Evolutionary conservation across 2,329 filamentous ascomycete genomes (phyloP).

Genomic region (Fusarium pseudograminearum): DNA sequence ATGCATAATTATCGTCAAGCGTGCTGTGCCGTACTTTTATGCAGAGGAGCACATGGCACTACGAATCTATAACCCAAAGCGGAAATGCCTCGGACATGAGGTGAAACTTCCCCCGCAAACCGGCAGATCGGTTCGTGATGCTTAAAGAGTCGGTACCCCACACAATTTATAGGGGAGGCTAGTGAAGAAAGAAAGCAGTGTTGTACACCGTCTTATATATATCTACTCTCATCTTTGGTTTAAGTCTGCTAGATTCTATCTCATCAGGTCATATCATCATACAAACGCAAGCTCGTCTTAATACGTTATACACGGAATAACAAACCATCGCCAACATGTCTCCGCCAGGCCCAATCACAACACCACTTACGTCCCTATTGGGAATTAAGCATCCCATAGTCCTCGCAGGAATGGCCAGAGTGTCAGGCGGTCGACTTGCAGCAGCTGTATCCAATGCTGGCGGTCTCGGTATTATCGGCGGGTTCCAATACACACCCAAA

Average conservation of each 20-base stretch:
- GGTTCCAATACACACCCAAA: slow-evolving; percentile 76
- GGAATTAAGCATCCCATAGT: slow-evolving; percentile 89
- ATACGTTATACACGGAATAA: background rate
- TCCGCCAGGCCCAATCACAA: slow-evolving; percentile 70
- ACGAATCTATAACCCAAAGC: slow-evolving; percentile 49
- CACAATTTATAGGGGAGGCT: slow-evolving; percentile 8
- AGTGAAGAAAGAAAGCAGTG: background rate
- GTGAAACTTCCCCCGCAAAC: slow-evolving; percentile 48
- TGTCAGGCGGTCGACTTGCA: slow-evolving; percentile 80
- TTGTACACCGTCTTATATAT: background rate
- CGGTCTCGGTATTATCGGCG: slow-evolving; percentile 81
- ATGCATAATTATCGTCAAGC: slow-evolving; percentile 3
- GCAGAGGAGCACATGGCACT: slow-evolving; percentile 19
- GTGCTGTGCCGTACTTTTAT: slow-evolving; percentile 2
- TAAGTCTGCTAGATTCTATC: background rate
- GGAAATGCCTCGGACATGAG: slow-evolving; percentile 52
- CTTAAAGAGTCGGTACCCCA: slow-evolving; percentile 29
- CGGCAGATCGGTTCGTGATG: slow-evolving; percentile 37
- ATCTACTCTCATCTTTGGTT: background rate
- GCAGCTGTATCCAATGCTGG: slow-evolving; percentile 91
- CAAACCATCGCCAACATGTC: slow-evolving; percentile 52
- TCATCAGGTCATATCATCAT: background rate
- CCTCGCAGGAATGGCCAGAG: slow-evolving; percentile 93
- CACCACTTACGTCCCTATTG: slow-evolving; percentile 82
- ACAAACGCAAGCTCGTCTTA: background rate